Evolutionary conservation across 192 early-diverging fungal genomes (phyloP).

Genomic region (Funneliformis mosseae): DNA sequence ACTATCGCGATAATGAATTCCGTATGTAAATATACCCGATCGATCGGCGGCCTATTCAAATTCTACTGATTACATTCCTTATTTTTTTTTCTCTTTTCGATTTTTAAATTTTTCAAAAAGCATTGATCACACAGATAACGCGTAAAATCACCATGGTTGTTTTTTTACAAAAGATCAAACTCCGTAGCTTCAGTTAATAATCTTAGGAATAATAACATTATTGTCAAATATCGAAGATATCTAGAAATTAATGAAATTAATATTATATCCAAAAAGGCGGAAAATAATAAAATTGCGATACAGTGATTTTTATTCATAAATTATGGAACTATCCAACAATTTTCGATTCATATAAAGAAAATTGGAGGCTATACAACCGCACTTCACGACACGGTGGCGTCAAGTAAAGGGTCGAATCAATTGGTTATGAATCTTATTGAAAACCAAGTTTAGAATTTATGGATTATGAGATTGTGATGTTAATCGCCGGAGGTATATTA

Average conservation of each 20-base stretch:
- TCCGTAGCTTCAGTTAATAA: too few relatives aligned
- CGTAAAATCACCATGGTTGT: too few relatives aligned
- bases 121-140: too few relatives aligned
- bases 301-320: neutral
- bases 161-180: too few relatives aligned
- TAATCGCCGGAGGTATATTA: constrained; percentile 37
- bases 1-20: too few relatives aligned
- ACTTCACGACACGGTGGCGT: neutral
- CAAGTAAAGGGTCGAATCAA: neutral
- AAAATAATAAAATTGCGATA: neutral
- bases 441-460: constrained; percentile 36
- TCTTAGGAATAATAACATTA: too few relatives aligned
- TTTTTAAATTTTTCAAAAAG: too few relatives aligned
- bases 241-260: neutral
- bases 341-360: constrained; percentile 40
- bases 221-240: too few relatives aligned
- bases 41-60: too few relatives aligned
- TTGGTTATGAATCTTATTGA: constrained; percentile 41
- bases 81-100: too few relatives aligned
- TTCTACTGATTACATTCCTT: too few relatives aligned
- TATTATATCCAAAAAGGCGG: neutral
- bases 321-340: constrained; percentile 5
- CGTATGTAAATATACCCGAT: too few relatives aligned
- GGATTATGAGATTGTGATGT: constrained; percentile 37
- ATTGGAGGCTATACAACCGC: constrained; percentile 36